Evolutionary conservation across 805 yeast species (phyloP).

Genomic region (Brettanomyces naardenensis): DNA sequence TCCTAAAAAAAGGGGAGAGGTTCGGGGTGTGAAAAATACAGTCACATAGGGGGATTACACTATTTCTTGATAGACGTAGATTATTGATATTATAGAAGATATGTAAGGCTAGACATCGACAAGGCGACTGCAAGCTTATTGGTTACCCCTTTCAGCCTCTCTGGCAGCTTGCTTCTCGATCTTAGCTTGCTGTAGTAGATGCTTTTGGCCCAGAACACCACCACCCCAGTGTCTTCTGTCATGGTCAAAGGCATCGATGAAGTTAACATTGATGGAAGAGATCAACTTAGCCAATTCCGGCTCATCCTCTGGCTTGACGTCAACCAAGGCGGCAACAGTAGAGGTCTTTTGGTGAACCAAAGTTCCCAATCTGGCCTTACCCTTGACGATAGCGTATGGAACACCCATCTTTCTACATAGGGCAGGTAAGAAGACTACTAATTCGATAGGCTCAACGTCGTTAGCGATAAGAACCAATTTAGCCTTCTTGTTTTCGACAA

Average conservation of each 20-base stretch:
- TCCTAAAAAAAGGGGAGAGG: too few species aligned
- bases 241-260: conserved; percentile 89
- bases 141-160: too few species aligned
- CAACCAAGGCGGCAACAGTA: conserved; percentile 95
- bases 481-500: conserved; percentile 97
- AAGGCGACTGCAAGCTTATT: too few species aligned
- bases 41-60: too few species aligned
- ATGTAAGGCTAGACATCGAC: too few species aligned
- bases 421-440: conserved; percentile 96
- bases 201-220: conserved; percentile 95
- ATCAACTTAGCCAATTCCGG: conserved; percentile 88
- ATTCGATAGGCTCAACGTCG: conserved; percentile 98
- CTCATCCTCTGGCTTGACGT: conserved; percentile 90
- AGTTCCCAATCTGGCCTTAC: conserved; percentile 97
- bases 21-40: too few species aligned
- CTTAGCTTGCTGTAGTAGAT: conserved; percentile 78
- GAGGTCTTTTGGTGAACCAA: conserved; percentile 96
- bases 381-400: conserved; percentile 97
- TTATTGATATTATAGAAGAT: too few species aligned
- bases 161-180: conserved; percentile 41
- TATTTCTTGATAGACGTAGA: too few species aligned
- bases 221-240: conserved; percentile 99
- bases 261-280: conserved; percentile 91
- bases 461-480: conserved; percentile 95
- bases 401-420: conserved; percentile 99